Evolutionary conservation across 192 early-diverging fungal species (phyloP).

Genomic region (Backusella sp.): DNA sequence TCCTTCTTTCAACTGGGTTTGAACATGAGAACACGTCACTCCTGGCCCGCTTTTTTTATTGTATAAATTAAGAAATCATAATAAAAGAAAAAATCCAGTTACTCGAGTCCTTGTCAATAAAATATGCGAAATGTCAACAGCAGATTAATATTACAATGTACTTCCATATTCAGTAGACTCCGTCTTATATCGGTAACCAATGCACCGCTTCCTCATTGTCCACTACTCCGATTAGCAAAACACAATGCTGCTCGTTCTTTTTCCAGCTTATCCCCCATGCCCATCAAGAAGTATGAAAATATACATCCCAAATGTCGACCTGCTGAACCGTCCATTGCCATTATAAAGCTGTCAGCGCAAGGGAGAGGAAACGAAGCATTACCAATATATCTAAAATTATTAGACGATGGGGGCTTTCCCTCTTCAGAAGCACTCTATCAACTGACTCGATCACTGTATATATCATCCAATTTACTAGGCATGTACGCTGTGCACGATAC

Average conservation of each 20-base stretch:
- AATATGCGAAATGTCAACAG: slow-evolving; percentile 6
- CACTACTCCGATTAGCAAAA: background rate
- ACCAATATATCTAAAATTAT: background rate
- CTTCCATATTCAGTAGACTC: background rate
- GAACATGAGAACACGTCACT: background rate
- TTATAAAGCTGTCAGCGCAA: background rate
- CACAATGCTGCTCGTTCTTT: background rate
- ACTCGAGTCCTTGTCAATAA: slow-evolving; percentile 5
- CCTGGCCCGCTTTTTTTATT: background rate
- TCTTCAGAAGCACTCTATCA: slow-evolving; percentile 20
- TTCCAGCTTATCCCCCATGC: background rate
- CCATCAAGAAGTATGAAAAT: background rate
- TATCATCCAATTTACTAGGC: background rate
- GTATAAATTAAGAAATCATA: background rate
- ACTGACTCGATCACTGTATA: background rate
- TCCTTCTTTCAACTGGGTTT: background rate
- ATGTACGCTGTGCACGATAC: slow-evolving; percentile 15
- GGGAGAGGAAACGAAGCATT: slow-evolving; percentile 13
- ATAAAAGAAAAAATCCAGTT: background rate
- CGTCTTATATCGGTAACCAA: background rate
- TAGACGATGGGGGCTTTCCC: slow-evolving; percentile 10
- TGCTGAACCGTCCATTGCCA: slow-evolving; percentile 10
- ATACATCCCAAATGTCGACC: background rate
- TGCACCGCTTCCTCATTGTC: background rate
- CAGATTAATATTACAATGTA: background rate